Evolutionary conservation across 2,329 filamentous ascomycete species (phyloP), one percentile per base, ranked within the genome.

Genomic region (Xylaria sp.): DNA sequence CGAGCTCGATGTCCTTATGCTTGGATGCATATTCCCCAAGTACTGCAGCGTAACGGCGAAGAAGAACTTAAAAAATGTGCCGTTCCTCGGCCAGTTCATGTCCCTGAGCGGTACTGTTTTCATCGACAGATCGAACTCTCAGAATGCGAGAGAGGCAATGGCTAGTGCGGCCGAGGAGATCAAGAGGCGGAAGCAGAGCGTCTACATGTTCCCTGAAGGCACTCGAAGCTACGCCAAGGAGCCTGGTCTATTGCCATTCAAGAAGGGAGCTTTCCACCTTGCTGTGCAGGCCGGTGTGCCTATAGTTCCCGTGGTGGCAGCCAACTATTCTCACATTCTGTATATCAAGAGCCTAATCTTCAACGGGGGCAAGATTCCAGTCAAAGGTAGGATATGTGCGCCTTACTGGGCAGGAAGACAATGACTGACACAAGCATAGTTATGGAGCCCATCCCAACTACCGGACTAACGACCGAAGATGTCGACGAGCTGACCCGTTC

Each of bases 181-280:
- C 78, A 83, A 81, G 68, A 76, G 76, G 55, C 81, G 88, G 69
- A 81, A 78, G 64, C 89, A 92, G 79, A 90, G 83, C 74, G 90
- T 93, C 68, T 93, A 86, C 78, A 91, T 93, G 77, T 93, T 93
- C 75, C 89, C 90, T 60, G 94, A 99, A 78, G 94, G 94, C 54
- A 99, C 94, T 1, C 84, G 94, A 66, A 95, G 90, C 73, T 96
- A 97, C 77, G 83, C 89, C 59, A 85, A 88, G 68, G 87, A 92
- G 57, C 90, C 94, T 1, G 84, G 82, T 60, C 77, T 99, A 69
- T 79, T 97, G 57, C 90, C 92, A n/a, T 99, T 97, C 82, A 99
- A 99, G 79, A 99, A 99, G 80, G 94, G 94, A 61, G 94, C 93
- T 52, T 99, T 99, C 76, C 93, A 99, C 74, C 82, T 99, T 39